Conservation (phyloP, 345 rosid species). For the Moricandia arvensis region DNA sequence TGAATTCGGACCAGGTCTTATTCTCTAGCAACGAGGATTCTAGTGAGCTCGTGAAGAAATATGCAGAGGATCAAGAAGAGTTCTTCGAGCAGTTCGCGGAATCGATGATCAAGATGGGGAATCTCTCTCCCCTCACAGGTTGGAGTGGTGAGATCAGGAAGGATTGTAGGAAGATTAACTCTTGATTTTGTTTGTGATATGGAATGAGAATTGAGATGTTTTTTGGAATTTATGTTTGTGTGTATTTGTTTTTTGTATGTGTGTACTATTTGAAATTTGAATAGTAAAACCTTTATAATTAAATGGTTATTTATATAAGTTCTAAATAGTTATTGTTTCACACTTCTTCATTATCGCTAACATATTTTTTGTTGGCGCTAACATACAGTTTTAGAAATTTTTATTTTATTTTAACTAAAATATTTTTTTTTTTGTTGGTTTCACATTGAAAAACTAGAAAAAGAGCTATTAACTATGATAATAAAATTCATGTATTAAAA, state of each 20-base stretch:
- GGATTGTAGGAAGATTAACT: conserved; percentile 68
- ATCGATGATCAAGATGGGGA: conserved; percentile 90
- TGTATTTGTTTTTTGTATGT: neutral
- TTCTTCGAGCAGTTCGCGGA: conserved; percentile 74
- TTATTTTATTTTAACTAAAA: neutral
- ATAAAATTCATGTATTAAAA: neutral
- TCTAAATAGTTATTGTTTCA: neutral
- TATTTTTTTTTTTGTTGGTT: neutral
- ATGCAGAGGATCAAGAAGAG: conserved; percentile 58
- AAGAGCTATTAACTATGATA: neutral
- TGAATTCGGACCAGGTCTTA: conserved; percentile 82
- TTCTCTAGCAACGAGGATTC: conserved; percentile 56
- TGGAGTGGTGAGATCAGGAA: conserved; percentile 71
- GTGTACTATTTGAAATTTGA: neutral
- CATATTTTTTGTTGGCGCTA: too few relatives aligned
- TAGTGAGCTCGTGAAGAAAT: conserved; percentile 61
- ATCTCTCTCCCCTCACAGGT: conserved; percentile 84
- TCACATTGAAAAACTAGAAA: neutral
- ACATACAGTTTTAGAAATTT: too few relatives aligned
- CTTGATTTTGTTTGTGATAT: conserved; percentile 23
- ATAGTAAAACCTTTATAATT: too few relatives aligned
- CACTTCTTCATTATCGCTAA: neutral
- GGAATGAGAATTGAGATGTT: neutral
- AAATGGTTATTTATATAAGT: too few relatives aligned
- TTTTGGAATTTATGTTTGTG: conserved; percentile 1